Conservation (phyloP, 331 rosid species). For the Saraca asoca region DNA sequence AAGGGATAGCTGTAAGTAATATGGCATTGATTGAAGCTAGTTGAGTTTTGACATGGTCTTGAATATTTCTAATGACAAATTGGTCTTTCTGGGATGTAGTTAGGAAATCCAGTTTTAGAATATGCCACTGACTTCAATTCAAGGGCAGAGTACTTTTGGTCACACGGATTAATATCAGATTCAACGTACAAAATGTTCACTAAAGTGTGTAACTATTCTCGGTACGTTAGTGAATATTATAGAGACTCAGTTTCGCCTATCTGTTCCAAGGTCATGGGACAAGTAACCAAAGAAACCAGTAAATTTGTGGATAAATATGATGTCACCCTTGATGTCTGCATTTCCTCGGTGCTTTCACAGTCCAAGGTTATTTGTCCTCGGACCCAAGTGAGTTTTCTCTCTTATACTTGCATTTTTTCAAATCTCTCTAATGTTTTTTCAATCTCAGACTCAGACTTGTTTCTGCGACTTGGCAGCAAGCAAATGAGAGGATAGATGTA, state of each 20-base stretch:
- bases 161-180: constrained; percentile 94
- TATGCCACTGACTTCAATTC: constrained; percentile 77
- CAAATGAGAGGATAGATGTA: constrained; percentile 67
- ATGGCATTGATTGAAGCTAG: neutral
- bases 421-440: neutral
- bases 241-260: constrained; percentile 76
- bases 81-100: constrained; percentile 41
- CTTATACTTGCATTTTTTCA: neutral
- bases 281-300: constrained; percentile 94
- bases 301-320: constrained; percentile 94
- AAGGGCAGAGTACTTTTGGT: constrained; percentile 83
- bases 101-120: constrained; percentile 89
- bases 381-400: constrained; percentile 52
- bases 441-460: too few relatives aligned
- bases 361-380: constrained; percentile 60
- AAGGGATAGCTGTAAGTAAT: constrained; percentile 78
- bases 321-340: constrained; percentile 95
- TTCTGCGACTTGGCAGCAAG: constrained; percentile 43
- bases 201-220: constrained; percentile 65
- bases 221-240: constrained; percentile 86
- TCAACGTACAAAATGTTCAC: constrained; percentile 68
- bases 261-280: constrained; percentile 84
- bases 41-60: neutral
- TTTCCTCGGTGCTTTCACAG: constrained; percentile 84
- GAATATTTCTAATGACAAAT: constrained; percentile 1